phyloP scores from a whole-genome alignment of 176 grass and related monocot genomes.

The Alopecurus myosuroides region DNA sequence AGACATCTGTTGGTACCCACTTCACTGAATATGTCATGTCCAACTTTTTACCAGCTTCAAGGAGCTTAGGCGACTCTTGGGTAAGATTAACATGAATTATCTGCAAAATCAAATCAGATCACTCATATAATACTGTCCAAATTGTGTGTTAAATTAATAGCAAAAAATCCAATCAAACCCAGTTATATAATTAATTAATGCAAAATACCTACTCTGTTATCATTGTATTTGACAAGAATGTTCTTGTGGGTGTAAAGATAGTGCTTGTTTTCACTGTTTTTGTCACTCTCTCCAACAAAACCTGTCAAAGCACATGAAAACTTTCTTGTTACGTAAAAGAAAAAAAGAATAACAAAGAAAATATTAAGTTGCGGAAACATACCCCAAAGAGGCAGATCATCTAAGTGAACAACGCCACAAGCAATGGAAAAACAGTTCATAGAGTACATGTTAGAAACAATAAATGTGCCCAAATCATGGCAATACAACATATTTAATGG shows the following conservation, averaged over 20 bases:
- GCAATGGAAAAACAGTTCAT: constrained; percentile 6
- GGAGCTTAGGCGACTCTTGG: constrained; percentile 86
- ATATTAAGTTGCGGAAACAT: constrained; percentile 32
- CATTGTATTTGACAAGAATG: constrained; percentile 78
- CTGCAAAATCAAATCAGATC: constrained; percentile 35
- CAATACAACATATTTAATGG: background rate
- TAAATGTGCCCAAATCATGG: constrained; percentile 2
- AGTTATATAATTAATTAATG: constrained; percentile 10
- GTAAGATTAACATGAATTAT: constrained; percentile 99
- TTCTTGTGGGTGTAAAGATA: constrained; percentile 92
- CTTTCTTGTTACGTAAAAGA: constrained; percentile 9
- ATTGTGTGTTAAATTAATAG: constrained; percentile 60
- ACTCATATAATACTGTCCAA: constrained; percentile 12
- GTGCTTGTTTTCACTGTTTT: constrained; percentile 87
- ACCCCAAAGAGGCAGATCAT: constrained; percentile 99
- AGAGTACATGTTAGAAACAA: constrained; percentile 35
- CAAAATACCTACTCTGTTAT: constrained; percentile 52
- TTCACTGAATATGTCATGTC: constrained; percentile 91
- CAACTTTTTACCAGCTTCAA: constrained; percentile 74
- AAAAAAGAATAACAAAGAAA: background rate
- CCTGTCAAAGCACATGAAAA: constrained; percentile 38
- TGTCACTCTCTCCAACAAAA: constrained; percentile 85
- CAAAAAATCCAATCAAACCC: background rate
- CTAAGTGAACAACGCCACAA: constrained; percentile 39
- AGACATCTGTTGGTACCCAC: constrained; percentile 72